Percentiles rank a stretch among this genome's conserved stretches.
These are phyloP conservation scores for Harrya chromipes DNA, from an alignment of 768 basidiomycete genomes.

Conservation along the genomic window DNA sequence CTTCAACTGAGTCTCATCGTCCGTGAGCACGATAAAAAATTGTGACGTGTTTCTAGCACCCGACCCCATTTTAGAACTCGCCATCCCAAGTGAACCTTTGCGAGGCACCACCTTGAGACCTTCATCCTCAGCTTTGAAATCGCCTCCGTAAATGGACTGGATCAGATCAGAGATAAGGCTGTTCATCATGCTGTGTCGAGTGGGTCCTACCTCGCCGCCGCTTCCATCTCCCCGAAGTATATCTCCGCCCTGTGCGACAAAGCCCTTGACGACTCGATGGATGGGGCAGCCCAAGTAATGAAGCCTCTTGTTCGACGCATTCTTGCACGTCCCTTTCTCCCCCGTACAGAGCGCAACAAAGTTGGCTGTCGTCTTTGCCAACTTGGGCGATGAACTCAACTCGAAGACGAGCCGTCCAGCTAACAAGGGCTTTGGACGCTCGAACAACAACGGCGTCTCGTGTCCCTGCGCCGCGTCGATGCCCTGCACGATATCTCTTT, in stretches of 20 bases:
- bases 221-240: constrained; percentile 50
- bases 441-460: constrained; percentile 30
- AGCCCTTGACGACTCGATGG: constrained; percentile 46
- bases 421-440: constrained; percentile 36
- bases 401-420: constrained; percentile 42
- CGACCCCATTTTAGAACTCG: constrained; percentile 43
- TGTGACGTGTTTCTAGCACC: constrained; percentile 45
- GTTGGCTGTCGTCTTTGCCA: constrained; percentile 47
- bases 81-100: constrained; percentile 50
- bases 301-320: constrained; percentile 42
- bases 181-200: neutral
- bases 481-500: constrained; percentile 44
- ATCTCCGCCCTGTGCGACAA: constrained; percentile 54
- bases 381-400: constrained; percentile 35
- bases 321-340: constrained; percentile 44
- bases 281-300: constrained; percentile 43
- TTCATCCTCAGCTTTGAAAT: constrained; percentile 51
- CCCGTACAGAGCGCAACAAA: constrained; percentile 48
- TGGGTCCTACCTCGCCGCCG: constrained; percentile 47
- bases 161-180: constrained; percentile 5
- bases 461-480: constrained; percentile 35
- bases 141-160: constrained; percentile 45
- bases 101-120: constrained; percentile 41
- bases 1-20: constrained; percentile 37
- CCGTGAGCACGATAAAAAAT: constrained; percentile 49